These are phyloP conservation scores for Rhododendron ferrugineum DNA, from an alignment of 148 eudicot species.

Conservation along the genomic window DNA sequence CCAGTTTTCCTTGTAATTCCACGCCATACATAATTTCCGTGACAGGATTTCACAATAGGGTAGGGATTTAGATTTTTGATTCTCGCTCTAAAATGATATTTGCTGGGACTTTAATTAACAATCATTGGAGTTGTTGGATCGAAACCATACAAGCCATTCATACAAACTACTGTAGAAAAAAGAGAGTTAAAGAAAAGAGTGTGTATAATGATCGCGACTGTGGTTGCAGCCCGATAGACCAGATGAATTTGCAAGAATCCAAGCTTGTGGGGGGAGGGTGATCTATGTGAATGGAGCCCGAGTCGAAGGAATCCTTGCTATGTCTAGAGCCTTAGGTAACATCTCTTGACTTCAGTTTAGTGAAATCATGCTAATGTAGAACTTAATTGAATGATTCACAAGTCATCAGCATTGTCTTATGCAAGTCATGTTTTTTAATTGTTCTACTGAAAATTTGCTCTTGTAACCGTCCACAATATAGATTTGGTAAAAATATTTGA, in stretches of 20 bases:
- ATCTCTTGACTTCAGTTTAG: neutral
- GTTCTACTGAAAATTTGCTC: neutral
- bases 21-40: neutral
- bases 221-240: conserved; percentile 35
- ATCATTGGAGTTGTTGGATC: neutral
- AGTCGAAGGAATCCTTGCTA: conserved; percentile 42
- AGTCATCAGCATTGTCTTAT: neutral
- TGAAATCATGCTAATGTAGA: neutral
- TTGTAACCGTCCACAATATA: neutral
- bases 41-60: neutral
- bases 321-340: conserved; percentile 46
- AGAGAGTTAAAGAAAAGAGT: neutral
- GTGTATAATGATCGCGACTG: neutral
- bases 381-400: neutral
- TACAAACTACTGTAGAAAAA: neutral
- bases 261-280: conserved; percentile 38
- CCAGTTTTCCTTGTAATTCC: neutral
- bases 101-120: neutral
- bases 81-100: neutral
- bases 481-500: too few species aligned
- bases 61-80: neutral
- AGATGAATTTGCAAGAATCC: conserved; percentile 44
- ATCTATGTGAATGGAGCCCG: conserved; percentile 27
- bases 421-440: neutral
- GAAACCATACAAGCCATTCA: neutral